These are phyloP conservation scores for Sporisorium reilianum DNA, from an alignment of 1,284 basidiomycete genomes.

Conservation along the genomic window DNA sequence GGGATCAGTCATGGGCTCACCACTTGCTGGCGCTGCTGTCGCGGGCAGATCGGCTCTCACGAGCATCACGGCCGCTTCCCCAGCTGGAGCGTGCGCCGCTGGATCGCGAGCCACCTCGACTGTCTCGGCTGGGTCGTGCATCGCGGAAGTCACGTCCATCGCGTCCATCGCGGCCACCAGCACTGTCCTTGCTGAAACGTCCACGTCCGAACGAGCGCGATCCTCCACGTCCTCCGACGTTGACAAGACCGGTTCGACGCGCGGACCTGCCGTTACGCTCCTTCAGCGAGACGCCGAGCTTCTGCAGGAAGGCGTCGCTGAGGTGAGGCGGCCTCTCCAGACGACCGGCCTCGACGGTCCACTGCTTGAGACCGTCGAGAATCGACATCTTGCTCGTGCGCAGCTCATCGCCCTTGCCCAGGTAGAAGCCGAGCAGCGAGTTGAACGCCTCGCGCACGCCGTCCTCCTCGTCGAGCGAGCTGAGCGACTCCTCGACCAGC, in stretches of 20 bases:
- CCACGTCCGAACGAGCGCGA: slow-evolving; percentile 39
- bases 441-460: slow-evolving; percentile 33
- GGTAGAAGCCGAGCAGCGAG: slow-evolving; percentile 60
- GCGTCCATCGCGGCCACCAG: slow-evolving; percentile 12
- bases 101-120: slow-evolving; percentile 18
- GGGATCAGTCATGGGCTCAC: not conserved
- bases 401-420: slow-evolving; percentile 38
- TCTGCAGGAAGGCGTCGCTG: slow-evolving; percentile 39
- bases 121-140: slow-evolving; percentile 17
- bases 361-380: slow-evolving; percentile 51
- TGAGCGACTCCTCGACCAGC: slow-evolving; percentile 18
- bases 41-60: slow-evolving; percentile 32
- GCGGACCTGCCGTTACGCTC: slow-evolving; percentile 13
- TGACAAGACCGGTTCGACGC: slow-evolving; percentile 1
- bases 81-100: slow-evolving; percentile 24
- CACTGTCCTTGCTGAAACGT: slow-evolving; percentile 45
- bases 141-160: slow-evolving; percentile 19
- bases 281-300: slow-evolving; percentile 38
- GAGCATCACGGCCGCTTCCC: slow-evolving; percentile 40
- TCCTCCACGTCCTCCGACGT: slow-evolving; percentile 17
- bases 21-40: slow-evolving; percentile 41
- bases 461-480: slow-evolving; percentile 19
- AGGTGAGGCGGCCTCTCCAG: slow-evolving; percentile 43
- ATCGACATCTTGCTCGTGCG: slow-evolving; percentile 40
- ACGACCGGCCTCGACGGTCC: slow-evolving; percentile 39